These are phyloP conservation scores for Apocynum venetum DNA, from an alignment of 257 asterid genomes.

Conservation along the genomic window DNA sequence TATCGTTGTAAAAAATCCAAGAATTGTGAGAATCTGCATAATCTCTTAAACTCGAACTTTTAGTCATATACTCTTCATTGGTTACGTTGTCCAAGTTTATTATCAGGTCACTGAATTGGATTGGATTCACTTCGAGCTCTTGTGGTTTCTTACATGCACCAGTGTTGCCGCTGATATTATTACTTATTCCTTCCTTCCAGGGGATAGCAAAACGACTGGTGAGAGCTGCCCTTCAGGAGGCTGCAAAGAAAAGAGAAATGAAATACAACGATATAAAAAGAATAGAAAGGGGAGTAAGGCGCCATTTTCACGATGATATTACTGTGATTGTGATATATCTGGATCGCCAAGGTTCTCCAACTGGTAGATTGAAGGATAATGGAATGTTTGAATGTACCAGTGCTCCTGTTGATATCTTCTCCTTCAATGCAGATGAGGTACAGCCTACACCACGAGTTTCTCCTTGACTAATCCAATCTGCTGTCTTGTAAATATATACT, in stretches of 20 bases:
- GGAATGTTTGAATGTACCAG: slow-evolving; percentile 15
- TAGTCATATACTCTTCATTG: background rate
- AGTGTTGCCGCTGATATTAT: background rate
- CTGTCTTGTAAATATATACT: slow-evolving; percentile 17
- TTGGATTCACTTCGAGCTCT: background rate
- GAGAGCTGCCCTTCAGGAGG: slow-evolving; percentile 37
- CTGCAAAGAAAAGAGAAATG: slow-evolving; percentile 39
- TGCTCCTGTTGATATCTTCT: slow-evolving; percentile 34
- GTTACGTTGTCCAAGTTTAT: background rate
- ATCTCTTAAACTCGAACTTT: background rate
- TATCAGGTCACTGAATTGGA: background rate
- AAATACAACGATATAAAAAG: slow-evolving; percentile 32
- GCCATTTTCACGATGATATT: slow-evolving; percentile 38
- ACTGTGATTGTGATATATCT: slow-evolving; percentile 36
- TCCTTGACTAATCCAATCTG: slow-evolving; percentile 15
- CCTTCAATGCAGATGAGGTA: slow-evolving; percentile 26
- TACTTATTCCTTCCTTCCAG: slow-evolving; percentile 17
- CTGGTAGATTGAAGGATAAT: slow-evolving; percentile 11
- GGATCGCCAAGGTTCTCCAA: slow-evolving; percentile 24
- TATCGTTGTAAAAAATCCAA: slow-evolving; percentile 29
- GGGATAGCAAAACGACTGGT: slow-evolving; percentile 42
- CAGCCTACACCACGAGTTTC: slow-evolving; percentile 15
- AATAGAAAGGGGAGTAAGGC: slow-evolving; percentile 34
- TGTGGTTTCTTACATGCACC: background rate
- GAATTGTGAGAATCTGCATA: slow-evolving; percentile 24